Evolutionary conservation across 768 basidiomycete genomes (phyloP), one percentile per base, ranked within the genome.

Genomic region (Lentinula detonsa): DNA sequence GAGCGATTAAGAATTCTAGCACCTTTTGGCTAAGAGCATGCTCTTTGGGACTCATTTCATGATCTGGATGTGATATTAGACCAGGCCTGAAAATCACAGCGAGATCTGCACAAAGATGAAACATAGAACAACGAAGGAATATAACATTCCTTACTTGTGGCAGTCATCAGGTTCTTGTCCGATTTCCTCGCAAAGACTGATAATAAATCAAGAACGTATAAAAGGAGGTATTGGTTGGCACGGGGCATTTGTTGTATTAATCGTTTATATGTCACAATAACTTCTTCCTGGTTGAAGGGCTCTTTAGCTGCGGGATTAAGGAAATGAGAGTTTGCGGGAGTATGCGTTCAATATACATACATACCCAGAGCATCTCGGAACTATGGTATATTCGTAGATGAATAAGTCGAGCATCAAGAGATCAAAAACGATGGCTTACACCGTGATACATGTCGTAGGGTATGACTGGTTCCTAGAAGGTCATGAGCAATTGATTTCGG

Each of bases 81-180:
- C 95, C 97, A 0, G 97, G 97, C 61, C 95, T 91, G 74, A 99
- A 99, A 65, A 98, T 96, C 50, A 96, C 90, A 16, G 96, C 97
- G 18, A 99, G 86, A 75, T 99, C 96, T 93, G 70, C 21, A 33
- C 52, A 49, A 58, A 10, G 16, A 45, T 43, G 33, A 60, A 56
- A 49, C 58, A 35, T 33, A 50, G 21, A 53, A 57, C 23, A 57
- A 60, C 60, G n/a, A 37, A 40, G 5, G n/a, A 59, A 61, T 8
- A 33, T 39, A 31, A 13, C 51, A 42, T 31, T 37, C 83, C 91
- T 66, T 65, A 97, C 95, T 98, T 61, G 88, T 81, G 21, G 96
- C 90, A 0, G 91, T 95, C 96, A 99, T 99, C 52, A 95, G 77
- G 72, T 99, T 99, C 76, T 88, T 89, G 64, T 93, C 90, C 49